phyloP scores from a whole-genome alignment of 805 yeast genomes.

The Spathaspora passalidarum region DNA sequence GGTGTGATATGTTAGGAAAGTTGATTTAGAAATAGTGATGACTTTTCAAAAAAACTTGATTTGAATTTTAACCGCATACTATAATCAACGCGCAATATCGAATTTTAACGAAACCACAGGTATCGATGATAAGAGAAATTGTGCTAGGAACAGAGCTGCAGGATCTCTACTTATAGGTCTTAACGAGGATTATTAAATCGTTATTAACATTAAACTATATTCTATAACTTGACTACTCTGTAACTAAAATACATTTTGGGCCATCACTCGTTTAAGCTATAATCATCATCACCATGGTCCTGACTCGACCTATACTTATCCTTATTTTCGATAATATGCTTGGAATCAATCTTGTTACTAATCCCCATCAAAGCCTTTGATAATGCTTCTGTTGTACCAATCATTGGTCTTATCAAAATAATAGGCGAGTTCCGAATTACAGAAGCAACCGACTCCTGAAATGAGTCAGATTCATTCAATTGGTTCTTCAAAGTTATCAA shows the following conservation, averaged over 20 bases:
- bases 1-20: neutral
- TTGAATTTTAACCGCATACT: no score
- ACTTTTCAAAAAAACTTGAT: no score
- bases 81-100: no score
- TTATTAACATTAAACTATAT: no score
- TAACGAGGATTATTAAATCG: no score
- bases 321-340: constrained; percentile 51
- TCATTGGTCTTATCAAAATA: constrained; percentile 75
- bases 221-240: no score
- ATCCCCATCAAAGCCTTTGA: constrained; percentile 81
- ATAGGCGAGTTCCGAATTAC: constrained; percentile 78
- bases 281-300: constrained; percentile 1
- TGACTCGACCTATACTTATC: constrained; percentile 56
- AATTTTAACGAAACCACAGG: no score
- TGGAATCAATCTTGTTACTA: constrained; percentile 74
- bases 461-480: constrained; percentile 60
- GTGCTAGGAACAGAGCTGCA: no score
- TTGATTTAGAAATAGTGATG: no score
- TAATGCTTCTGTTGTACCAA: constrained; percentile 90
- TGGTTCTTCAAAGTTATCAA: constrained; percentile 58
- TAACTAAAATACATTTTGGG: no score
- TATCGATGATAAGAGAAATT: no score
- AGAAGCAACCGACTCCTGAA: constrained; percentile 64
- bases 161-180: no score
- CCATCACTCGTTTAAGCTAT: neutral